phyloP scores from a whole-genome alignment of 1,284 basidiomycete genomes.

The Apiotrichum siamense region DNA sequence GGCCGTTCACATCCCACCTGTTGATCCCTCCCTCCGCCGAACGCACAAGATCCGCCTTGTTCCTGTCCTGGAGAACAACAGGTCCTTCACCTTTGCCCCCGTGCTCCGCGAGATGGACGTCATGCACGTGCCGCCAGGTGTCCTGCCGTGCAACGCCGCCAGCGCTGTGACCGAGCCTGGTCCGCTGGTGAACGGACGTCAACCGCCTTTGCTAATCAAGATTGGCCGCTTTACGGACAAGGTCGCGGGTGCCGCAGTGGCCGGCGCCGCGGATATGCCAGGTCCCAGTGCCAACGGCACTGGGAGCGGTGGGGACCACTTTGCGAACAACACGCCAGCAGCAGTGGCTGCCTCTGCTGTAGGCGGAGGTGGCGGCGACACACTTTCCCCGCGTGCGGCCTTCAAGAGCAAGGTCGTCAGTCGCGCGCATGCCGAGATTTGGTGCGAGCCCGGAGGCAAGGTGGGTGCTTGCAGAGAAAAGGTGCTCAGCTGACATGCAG shows the following conservation, averaged over 20 bases:
- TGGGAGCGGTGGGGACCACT: neutral
- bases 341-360: constrained; percentile 10
- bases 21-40: constrained; percentile 15
- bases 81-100: constrained; percentile 87
- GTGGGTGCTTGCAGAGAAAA: constrained; percentile 33
- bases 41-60: constrained; percentile 67
- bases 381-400: constrained; percentile 74
- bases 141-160: constrained; percentile 29
- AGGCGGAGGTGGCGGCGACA: constrained; percentile 51
- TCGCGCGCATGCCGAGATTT: constrained; percentile 89
- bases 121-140: constrained; percentile 52
- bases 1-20: constrained; percentile 10
- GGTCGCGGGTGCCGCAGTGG: constrained; percentile 3
- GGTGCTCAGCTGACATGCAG: constrained; percentile 40
- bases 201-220: constrained; percentile 57
- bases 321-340: neutral
- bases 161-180: constrained; percentile 21
- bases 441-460: constrained; percentile 59
- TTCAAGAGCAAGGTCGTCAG: constrained; percentile 97
- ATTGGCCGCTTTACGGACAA: constrained; percentile 85
- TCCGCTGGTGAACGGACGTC: constrained; percentile 49
- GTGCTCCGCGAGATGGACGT: constrained; percentile 64
- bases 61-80: constrained; percentile 83
- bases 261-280: constrained; percentile 1
- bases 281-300: neutral